Percentiles rank a stretch among this genome's conserved stretches.
phyloP scores from a whole-genome alignment of 2,329 filamentous ascomycete genomes.

The Talaromyces rugulosus region DNA sequence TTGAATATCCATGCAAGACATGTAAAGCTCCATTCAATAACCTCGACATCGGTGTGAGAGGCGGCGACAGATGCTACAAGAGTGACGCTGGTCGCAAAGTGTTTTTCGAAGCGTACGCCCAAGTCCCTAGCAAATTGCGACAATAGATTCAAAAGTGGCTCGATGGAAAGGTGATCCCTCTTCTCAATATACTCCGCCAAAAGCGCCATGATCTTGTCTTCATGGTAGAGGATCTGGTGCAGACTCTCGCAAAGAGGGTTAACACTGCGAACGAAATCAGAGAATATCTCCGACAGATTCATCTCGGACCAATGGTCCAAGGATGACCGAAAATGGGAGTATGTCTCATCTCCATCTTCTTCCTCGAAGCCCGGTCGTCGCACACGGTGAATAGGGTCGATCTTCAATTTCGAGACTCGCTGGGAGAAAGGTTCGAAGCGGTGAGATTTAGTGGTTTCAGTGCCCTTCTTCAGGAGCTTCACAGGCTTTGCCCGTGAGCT shows the following conservation, averaged over 20 bases:
- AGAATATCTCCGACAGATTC: slow-evolving; percentile 80
- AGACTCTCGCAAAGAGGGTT: slow-evolving; percentile 81
- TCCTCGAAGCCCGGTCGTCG: slow-evolving; percentile 76
- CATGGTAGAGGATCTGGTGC: slow-evolving; percentile 85
- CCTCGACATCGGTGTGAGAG: slow-evolving; percentile 72
- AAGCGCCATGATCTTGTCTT: slow-evolving; percentile 75
- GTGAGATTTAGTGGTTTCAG: slow-evolving; percentile 74
- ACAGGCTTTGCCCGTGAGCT: slow-evolving; percentile 66
- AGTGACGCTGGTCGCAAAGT: slow-evolving; percentile 72
- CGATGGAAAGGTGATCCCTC: slow-evolving; percentile 73
- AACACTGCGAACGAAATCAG: slow-evolving; percentile 69
- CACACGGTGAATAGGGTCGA: slow-evolving; percentile 88
- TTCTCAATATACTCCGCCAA: slow-evolving; percentile 72
- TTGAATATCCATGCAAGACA: slow-evolving; percentile 96
- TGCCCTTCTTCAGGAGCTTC: slow-evolving; percentile 64
- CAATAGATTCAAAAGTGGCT: slow-evolving; percentile 81
- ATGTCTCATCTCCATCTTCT: slow-evolving; percentile 68
- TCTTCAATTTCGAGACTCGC: slow-evolving; percentile 85
- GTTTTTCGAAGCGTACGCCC: slow-evolving; percentile 78
- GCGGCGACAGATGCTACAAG: slow-evolving; percentile 75
- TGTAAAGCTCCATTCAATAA: slow-evolving; percentile 97
- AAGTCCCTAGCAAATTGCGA: slow-evolving; percentile 94
- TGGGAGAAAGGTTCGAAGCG: slow-evolving; percentile 87
- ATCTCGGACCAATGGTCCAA: slow-evolving; percentile 87
- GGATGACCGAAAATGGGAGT: slow-evolving; percentile 82